Evolutionary conservation across 805 yeast species (phyloP).

Genomic region (Saccharomycopsis olivae): DNA sequence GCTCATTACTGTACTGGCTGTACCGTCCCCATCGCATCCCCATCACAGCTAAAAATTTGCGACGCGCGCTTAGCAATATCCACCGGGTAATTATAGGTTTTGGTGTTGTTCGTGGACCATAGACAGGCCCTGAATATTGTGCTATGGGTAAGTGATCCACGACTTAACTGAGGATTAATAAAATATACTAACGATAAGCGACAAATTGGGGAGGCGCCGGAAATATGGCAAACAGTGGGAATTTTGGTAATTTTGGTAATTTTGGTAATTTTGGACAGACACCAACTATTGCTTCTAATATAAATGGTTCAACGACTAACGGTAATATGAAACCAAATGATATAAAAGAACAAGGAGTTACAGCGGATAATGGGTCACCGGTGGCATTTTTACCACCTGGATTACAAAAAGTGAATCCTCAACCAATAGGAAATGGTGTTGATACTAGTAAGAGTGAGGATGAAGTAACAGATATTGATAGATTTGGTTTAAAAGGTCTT

Average conservation of each 20-base stretch:
- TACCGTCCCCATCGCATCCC: no score
- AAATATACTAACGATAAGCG: background rate
- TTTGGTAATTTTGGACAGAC: slow-evolving; percentile 17
- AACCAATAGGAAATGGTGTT: slow-evolving; percentile 3
- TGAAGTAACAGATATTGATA: slow-evolving; percentile 36
- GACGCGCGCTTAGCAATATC: no score
- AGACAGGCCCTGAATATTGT: no score
- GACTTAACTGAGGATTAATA: no score
- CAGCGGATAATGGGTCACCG: background rate
- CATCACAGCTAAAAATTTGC: no score
- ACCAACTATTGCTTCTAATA: slow-evolving; percentile 1
- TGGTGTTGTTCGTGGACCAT: no score
- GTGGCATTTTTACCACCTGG: slow-evolving; percentile 11
- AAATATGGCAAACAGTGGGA: slow-evolving; percentile 8
- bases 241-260: slow-evolving; percentile 19
- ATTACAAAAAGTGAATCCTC: slow-evolving; percentile 1
- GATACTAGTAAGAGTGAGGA: slow-evolving; percentile 3
- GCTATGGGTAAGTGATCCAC: no score
- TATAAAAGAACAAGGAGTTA: background rate
- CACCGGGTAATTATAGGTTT: no score
- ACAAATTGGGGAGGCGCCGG: slow-evolving; percentile 1
- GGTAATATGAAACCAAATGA: slow-evolving; percentile 1
- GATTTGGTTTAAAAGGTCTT: slow-evolving; percentile 60
- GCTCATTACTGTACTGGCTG: background rate
- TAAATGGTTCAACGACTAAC: background rate